Base-by-base conservation (phyloP, 345 rosid species). In the Excoecaria agallocha region DNA sequence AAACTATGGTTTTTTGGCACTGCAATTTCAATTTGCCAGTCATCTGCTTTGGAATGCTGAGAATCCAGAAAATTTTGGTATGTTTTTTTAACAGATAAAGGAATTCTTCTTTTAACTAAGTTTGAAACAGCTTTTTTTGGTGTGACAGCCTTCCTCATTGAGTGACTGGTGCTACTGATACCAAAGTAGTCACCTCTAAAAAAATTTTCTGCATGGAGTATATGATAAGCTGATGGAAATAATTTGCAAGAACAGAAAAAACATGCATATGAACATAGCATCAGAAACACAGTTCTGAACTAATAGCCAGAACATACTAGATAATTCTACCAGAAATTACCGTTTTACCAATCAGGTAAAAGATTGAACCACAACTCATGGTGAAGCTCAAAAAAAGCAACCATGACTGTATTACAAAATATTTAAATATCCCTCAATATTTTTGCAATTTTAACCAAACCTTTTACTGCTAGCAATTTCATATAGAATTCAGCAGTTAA, bases 1-100 rank as follows among this genome's bases (percentile, higher is more conserved):
- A 75, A 72, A 63, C 66, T 63, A 63, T 77, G 83, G 70, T 77
- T 74, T 81, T 84, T 85, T 4, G 97, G 87, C 54, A 90, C 84
- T 13, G 92, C 87, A 74, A 92, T 90, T 78, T 92, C 97, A 84
- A 92, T 76, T 57, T 83, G 85, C 98, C 97, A 92, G 49, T 84
- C 82, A 79, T 86, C 93, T 73, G 85, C 84, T 82, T 89, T 89
- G 45, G 83, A 61, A 66, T 79, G 84, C 73, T 72, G 87, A 35
- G 79, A 76, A 45, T 79, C 89, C 38, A 58, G 45, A 66, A 84
- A 85, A 77, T 74, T 76, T 68, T 76, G 83, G 81, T 86, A 81
- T 70, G 79, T 64, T 78, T 86, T 86, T 66, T 76, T 79, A 71
- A 71, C 81, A 70, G 91, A 85, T 74, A 89, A 77, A 45, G 94